These are phyloP conservation scores for Bacterosira constricta DNA, from an alignment of 108 stramenopile genomes.

Conservation along the genomic window DNA sequence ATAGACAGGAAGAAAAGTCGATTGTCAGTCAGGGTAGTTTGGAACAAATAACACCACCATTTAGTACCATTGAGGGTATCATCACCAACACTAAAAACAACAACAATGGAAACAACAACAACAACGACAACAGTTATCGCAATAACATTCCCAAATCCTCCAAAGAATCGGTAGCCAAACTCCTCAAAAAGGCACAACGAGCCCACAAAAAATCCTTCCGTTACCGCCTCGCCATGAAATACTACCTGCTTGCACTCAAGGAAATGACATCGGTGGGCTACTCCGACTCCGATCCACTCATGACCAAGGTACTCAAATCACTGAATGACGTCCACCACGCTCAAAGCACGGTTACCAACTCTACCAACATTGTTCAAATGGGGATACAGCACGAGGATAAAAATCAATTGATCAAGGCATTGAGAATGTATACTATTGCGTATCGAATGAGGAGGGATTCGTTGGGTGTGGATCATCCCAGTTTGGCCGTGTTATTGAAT, in stretches of 20 bases:
- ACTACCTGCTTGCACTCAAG: conserved; percentile 67
- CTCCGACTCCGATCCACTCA: conserved; percentile 61
- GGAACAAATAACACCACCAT: no score
- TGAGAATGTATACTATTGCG: conserved; percentile 87
- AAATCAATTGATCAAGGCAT: conserved; percentile 55
- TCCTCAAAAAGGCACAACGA: conserved; percentile 57
- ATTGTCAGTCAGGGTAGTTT: no score
- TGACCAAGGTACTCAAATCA: conserved; percentile 47
- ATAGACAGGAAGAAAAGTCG: no score
- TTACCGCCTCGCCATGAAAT: conserved; percentile 78
- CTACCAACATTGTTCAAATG: conserved; percentile 83
- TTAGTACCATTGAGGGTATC: no score
- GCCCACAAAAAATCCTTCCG: conserved; percentile 67
- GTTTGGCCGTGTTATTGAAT: conserved; percentile 74
- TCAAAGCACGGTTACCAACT: conserved; percentile 62
- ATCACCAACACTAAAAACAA: background rate
- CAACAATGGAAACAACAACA: background rate
- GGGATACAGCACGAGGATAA: conserved; percentile 80
- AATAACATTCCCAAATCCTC: background rate
- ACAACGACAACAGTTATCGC: background rate
- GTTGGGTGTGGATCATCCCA: conserved; percentile 70
- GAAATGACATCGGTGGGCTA: conserved; percentile 23
- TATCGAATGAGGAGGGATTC: conserved; percentile 84
- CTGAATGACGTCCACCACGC: conserved; percentile 79
- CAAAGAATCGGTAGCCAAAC: conserved; percentile 20